Conservation (phyloP, 164 flowering plant species). For the Vitis rupestris region DNA sequence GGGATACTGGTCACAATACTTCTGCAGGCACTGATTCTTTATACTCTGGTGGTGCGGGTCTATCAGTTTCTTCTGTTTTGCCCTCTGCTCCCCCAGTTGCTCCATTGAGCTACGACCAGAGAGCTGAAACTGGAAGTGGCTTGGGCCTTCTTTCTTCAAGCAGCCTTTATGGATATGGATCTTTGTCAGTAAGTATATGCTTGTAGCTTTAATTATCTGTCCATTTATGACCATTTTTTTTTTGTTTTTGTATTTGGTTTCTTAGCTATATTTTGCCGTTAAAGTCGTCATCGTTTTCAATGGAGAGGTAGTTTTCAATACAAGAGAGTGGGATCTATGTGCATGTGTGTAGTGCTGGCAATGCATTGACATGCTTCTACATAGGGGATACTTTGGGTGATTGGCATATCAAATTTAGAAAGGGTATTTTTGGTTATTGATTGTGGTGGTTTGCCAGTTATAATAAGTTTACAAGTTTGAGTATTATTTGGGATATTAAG, state of each 20-base stretch:
- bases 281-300: too few species aligned
- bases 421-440: too few species aligned
- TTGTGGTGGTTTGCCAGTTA: too few species aligned
- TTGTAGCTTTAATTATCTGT: not conserved
- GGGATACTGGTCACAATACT: constrained; percentile 48
- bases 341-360: too few species aligned
- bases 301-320: too few species aligned
- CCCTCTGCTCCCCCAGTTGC: constrained; percentile 50
- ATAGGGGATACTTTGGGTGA: too few species aligned
- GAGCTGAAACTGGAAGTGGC: constrained; percentile 59
- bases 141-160: constrained; percentile 60
- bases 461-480: too few species aligned
- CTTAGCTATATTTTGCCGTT: not conserved
- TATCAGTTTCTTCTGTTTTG: constrained; percentile 51
- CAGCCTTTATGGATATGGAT: constrained; percentile 77
- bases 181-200: constrained; percentile 55
- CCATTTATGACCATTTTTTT: not conserved
- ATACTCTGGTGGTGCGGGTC: constrained; percentile 42
- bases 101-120: constrained; percentile 65
- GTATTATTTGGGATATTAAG: not conserved
- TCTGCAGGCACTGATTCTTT: constrained; percentile 46
- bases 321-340: too few species aligned
- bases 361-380: too few species aligned
- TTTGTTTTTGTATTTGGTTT: not conserved
- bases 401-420: too few species aligned